phyloP scores from a whole-genome alignment of 257 asterid species.

The Thymus mandschuricus region DNA sequence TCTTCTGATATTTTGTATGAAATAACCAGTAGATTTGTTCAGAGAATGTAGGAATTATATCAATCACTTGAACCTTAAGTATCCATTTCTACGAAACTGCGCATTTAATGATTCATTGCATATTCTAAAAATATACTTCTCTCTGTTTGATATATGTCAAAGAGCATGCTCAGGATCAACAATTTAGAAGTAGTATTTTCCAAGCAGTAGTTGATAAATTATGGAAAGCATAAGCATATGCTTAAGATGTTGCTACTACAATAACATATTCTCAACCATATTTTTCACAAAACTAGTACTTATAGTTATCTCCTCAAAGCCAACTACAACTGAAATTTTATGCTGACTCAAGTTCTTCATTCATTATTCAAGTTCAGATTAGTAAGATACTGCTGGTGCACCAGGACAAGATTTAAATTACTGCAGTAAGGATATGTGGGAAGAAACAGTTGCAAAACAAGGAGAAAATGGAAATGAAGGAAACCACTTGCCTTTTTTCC shows the following conservation, averaged over 20 bases:
- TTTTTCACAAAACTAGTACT: not conserved
- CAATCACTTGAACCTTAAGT: not conserved
- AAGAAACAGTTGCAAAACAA: not conserved
- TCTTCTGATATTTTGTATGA: not conserved
- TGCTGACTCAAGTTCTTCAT: slow-evolving; percentile 12
- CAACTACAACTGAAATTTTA: not conserved
- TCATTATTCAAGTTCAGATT: slow-evolving; percentile 18
- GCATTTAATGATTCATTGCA: slow-evolving; percentile 1
- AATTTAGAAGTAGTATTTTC: not conserved
- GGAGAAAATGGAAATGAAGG: not conserved
- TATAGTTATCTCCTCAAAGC: slow-evolving; percentile 14
- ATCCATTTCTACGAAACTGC: not conserved
- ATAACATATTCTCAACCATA: slow-evolving; percentile 3
- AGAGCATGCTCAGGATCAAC: not conserved
- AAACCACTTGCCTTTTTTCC: slow-evolving; percentile 59
- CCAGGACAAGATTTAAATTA: slow-evolving; percentile 7
- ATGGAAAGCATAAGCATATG: not conserved
- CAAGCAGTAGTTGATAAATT: not conserved
- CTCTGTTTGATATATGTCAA: not conserved
- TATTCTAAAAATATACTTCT: not conserved
- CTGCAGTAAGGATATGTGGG: slow-evolving; percentile 21
- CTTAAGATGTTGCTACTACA: slow-evolving; percentile 8
- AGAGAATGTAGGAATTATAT: slow-evolving; percentile 5
- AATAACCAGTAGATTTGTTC: not conserved
- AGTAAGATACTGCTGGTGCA: slow-evolving; percentile 5